Conservation (phyloP, 2,329 filamentous ascomycete species). For the Onygenales sp. region DNA sequence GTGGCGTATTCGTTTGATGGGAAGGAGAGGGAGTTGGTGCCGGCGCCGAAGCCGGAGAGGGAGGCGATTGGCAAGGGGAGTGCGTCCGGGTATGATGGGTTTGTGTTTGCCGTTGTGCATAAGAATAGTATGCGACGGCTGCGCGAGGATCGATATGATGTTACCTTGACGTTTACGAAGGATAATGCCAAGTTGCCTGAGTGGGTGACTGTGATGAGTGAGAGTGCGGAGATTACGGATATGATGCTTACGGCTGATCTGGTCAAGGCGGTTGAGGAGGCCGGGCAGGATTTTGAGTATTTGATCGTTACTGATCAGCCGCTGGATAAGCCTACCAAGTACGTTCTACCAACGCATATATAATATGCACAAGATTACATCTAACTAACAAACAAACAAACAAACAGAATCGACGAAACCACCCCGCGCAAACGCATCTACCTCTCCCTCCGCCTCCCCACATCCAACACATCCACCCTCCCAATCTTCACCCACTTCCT, state of each 20-base stretch:
- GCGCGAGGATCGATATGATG: constrained; percentile 86
- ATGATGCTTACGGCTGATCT: constrained; percentile 79
- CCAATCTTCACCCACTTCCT: constrained; percentile 67
- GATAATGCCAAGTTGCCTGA: constrained; percentile 80
- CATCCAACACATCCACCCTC: constrained; percentile 49
- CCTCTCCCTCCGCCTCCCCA: constrained; percentile 60
- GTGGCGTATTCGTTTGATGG: constrained; percentile 85
- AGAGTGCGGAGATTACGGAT: constrained; percentile 91
- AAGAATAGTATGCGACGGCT: constrained; percentile 87
- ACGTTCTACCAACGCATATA: constrained; percentile 28
- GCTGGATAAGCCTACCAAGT: constrained; percentile 75
- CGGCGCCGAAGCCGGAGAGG: constrained; percentile 48
- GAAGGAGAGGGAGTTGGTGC: constrained; percentile 71
- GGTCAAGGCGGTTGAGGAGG: constrained; percentile 64
- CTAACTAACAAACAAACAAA: constrained; percentile 4
- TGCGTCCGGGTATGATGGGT: constrained; percentile 65
- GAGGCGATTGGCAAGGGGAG: constrained; percentile 53
- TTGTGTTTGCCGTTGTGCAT: constrained; percentile 92
- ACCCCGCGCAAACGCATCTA: constrained; percentile 76
- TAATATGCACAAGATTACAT: not conserved
- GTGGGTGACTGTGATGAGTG: constrained; percentile 92
- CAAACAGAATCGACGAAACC: constrained; percentile 68
- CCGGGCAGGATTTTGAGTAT: constrained; percentile 75
- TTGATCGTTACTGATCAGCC: constrained; percentile 86
- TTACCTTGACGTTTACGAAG: constrained; percentile 87